A percentile compares a stretch with the other conserved stretches of the same genome.
These are phyloP conservation scores for Puccinellia tenuiflora DNA, from an alignment of 176 grass and related monocot genomes.

Conservation along the genomic window DNA sequence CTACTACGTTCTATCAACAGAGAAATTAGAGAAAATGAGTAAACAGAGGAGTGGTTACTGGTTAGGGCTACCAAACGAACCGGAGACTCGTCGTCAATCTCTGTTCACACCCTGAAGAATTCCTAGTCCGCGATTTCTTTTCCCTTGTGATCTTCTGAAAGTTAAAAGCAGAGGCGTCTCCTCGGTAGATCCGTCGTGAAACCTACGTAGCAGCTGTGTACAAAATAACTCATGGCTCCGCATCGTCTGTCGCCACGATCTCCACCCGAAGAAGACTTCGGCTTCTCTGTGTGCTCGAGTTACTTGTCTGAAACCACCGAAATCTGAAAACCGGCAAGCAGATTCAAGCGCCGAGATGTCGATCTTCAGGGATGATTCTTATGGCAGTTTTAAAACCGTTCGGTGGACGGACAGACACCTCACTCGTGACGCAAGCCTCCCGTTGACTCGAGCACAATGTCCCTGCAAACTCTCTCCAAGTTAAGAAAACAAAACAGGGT, in stretches of 20 bases:
- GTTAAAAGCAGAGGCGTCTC: not conserved
- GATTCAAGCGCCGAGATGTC: not conserved
- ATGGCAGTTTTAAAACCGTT: not conserved
- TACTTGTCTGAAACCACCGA: not conserved
- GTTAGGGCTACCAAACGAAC: not conserved
- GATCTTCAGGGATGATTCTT: not conserved
- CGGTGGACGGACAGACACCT: not conserved
- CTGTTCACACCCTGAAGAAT: not conserved
- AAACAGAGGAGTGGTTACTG: not conserved
- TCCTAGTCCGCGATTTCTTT: not conserved
- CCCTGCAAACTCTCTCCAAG: too few relatives aligned
- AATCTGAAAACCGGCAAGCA: too few relatives aligned
- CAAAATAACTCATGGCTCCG: not conserved
- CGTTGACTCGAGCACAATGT: too few relatives aligned
- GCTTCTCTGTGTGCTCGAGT: not conserved
- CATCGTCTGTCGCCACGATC: not conserved
- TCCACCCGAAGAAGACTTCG: not conserved
- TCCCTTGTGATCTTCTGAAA: not conserved
- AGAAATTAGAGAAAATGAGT: not conserved
- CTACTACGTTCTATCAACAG: not conserved
- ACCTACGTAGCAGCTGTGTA: not conserved
- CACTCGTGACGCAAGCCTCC: slow-evolving; percentile 11
- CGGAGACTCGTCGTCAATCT: not conserved
- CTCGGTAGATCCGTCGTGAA: not conserved
- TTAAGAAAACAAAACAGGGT: too few relatives aligned